phyloP scores from a whole-genome alignment of 1,284 basidiomycete genomes.

The Papiliotrema flavescens region DNA sequence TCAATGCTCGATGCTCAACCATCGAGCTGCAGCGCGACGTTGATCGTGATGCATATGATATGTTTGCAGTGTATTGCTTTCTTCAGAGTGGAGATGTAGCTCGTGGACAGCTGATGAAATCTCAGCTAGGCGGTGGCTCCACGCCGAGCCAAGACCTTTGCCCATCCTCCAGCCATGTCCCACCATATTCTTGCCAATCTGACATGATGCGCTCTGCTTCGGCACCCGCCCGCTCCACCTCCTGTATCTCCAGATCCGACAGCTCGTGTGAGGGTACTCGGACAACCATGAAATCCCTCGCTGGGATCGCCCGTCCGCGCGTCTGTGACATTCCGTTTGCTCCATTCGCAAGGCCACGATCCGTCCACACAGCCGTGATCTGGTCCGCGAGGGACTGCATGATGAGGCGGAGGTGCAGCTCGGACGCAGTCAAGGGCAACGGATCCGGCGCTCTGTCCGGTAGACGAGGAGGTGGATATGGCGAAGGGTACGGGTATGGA shows the following conservation, averaged over 20 bases:
- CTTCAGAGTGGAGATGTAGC: too few relatives aligned
- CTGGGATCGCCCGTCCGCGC: slow-evolving; percentile 44
- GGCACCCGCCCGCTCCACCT: slow-evolving; percentile 67
- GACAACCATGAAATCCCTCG: slow-evolving; percentile 66
- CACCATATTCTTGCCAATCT: slow-evolving; percentile 30
- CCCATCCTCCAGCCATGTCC: slow-evolving; percentile 18
- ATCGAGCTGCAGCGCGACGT: too few relatives aligned
- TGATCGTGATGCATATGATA: too few relatives aligned
- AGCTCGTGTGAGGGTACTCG: slow-evolving; percentile 52
- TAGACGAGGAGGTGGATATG: slow-evolving; percentile 11
- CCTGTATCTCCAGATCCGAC: slow-evolving; percentile 26
- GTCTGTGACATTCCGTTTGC: neutral
- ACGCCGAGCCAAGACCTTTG: slow-evolving; percentile 29
- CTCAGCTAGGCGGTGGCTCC: slow-evolving; percentile 1
- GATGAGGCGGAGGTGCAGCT: slow-evolving; percentile 50
- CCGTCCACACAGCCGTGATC: slow-evolving; percentile 45
- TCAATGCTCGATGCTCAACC: too few relatives aligned
- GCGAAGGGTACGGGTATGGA: slow-evolving; percentile 39
- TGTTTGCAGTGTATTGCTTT: too few relatives aligned
- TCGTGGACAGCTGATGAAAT: too few relatives aligned
- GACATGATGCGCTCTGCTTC: slow-evolving; percentile 65
- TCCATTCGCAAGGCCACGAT: slow-evolving; percentile 3
- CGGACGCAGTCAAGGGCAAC: slow-evolving; percentile 29
- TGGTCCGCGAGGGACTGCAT: slow-evolving; percentile 44
- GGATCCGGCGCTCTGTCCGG: slow-evolving; percentile 13